phyloP scores from a whole-genome alignment of 2,329 filamentous ascomycete genomes.

The Cladosporium sp. region DNA sequence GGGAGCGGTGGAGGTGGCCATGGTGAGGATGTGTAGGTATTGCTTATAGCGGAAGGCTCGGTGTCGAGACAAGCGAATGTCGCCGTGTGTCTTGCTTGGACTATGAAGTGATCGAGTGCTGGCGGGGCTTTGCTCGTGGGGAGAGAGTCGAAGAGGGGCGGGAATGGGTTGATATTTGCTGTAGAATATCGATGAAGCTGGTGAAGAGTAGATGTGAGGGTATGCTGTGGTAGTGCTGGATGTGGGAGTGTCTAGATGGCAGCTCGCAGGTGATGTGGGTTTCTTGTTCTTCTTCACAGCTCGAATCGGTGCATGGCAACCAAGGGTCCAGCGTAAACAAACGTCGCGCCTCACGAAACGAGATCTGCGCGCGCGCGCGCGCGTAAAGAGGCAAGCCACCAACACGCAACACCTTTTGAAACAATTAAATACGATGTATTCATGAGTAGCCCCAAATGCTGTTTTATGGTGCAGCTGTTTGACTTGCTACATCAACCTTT shows the following conservation, averaged over 20 bases:
- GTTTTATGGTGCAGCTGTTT: not conserved
- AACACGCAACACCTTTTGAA: not conserved
- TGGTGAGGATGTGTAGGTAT: slow-evolving; percentile 9
- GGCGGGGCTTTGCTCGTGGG: slow-evolving; percentile 16
- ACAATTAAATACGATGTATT: not conserved
- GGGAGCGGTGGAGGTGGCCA: slow-evolving; percentile 32
- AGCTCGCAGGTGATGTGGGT: not conserved
- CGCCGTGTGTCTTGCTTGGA: not conserved
- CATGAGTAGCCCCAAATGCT: too few species aligned
- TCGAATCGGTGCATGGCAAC: slow-evolving; percentile 10
- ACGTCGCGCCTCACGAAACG: slow-evolving; percentile 3
- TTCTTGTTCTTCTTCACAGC: not conserved
- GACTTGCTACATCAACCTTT: not conserved
- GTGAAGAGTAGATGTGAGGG: not conserved
- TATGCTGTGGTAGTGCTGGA: not conserved
- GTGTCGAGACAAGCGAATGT: slow-evolving; percentile 10
- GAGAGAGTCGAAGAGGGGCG: not conserved
- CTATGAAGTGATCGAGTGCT: slow-evolving; percentile 13
- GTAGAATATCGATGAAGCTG: slow-evolving; percentile 4
- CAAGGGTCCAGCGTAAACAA: slow-evolving; percentile 10
- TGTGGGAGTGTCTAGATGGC: not conserved
- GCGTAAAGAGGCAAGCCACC: not conserved
- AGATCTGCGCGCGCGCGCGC: not conserved
- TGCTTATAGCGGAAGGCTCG: not conserved
- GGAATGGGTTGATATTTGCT: not conserved